phyloP scores from a whole-genome alignment of 1,139 yeast genomes.

The Debaryomyces fabryi region DNA sequence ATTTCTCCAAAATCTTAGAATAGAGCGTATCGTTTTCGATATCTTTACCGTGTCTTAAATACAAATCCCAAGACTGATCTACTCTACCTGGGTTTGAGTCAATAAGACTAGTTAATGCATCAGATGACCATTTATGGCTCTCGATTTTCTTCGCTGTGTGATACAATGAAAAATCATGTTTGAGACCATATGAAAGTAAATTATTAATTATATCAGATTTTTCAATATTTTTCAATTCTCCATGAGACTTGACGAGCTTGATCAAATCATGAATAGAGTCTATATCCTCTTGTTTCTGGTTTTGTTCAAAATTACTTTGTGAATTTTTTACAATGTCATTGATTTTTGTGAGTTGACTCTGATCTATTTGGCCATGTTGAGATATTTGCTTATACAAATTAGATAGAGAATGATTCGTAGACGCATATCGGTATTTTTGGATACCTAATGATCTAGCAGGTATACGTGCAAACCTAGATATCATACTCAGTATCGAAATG shows the following conservation, averaged over 20 bases:
- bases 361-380: background rate
- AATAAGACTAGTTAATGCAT: constrained; percentile 30
- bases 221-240: background rate
- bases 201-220: constrained; percentile 9
- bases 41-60: constrained; percentile 24
- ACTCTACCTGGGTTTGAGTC: constrained; percentile 46
- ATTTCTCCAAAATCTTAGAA: constrained; percentile 22
- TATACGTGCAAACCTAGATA: background rate
- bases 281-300: constrained; percentile 5
- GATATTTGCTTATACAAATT: background rate
- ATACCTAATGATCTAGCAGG: background rate
- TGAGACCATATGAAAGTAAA: constrained; percentile 8
- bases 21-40: constrained; percentile 17
- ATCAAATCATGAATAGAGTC: constrained; percentile 5
- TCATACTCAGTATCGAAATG: background rate
- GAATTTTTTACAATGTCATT: constrained; percentile 8
- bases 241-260: background rate
- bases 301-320: background rate
- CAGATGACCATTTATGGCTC: constrained; percentile 19
- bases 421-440: background rate
- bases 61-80: constrained; percentile 36
- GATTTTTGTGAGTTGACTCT: background rate
- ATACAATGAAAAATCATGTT: constrained; percentile 38
- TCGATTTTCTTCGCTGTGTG: constrained; percentile 23
- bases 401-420: constrained; percentile 1